Conservation (phyloP, 768 basidiomycete genomes). For the Mycena haematopus region DNA sequence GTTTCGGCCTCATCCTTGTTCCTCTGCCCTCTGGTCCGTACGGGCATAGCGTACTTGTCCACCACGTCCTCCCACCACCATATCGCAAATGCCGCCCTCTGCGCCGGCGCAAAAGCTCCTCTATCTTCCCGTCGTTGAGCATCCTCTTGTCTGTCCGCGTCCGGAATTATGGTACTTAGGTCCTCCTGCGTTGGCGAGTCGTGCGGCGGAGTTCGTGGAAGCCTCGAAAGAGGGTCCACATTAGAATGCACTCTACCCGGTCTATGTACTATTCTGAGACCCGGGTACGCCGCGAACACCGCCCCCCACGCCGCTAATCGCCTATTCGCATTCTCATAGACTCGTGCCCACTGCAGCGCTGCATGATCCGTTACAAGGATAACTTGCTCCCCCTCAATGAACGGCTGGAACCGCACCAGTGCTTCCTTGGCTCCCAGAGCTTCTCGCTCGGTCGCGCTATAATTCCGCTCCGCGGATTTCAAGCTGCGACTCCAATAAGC, state of each 20-base stretch:
- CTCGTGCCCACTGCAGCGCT: background rate
- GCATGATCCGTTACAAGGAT: background rate
- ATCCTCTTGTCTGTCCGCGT: no score
- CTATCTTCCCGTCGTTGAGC: no score
- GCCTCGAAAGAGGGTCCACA: no score
- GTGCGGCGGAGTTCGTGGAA: background rate
- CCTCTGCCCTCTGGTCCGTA: background rate
- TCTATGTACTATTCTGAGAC: no score
- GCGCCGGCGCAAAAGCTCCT: no score
- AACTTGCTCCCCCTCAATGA: background rate
- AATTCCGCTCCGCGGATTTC: background rate
- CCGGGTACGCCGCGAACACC: no score
- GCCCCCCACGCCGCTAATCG: no score
- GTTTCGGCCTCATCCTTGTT: constrained; percentile 1
- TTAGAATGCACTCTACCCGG: no score
- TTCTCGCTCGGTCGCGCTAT: background rate
- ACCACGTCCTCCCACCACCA: no score
- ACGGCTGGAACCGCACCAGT: background rate
- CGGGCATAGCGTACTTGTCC: background rate
- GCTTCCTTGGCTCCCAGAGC: no score
- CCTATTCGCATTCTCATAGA: background rate
- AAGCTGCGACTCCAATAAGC: background rate
- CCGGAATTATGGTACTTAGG: no score
- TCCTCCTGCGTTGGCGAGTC: background rate
- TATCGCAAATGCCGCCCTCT: no score